These are phyloP conservation scores for Fusarium drepaniforme DNA, from an alignment of 2,329 filamentous ascomycete species.

Conservation along the genomic window DNA sequence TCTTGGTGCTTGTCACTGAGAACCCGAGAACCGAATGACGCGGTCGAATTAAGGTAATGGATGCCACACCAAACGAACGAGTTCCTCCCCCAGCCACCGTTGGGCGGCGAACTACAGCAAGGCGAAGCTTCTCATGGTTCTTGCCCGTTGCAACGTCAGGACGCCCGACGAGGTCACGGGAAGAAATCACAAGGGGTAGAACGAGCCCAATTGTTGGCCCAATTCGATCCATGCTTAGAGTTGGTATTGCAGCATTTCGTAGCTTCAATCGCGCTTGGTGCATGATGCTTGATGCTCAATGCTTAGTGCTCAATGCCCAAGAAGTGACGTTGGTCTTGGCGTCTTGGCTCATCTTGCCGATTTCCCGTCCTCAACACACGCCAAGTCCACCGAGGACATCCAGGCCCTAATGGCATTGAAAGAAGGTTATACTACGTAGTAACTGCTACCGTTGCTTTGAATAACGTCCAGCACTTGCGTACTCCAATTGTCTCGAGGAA, in stretches of 20 bases:
- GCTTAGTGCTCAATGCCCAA: conserved; percentile 14
- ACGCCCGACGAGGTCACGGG: conserved; percentile 27
- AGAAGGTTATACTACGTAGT: not conserved
- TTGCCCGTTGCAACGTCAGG: conserved; percentile 20
- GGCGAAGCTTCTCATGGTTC: conserved; percentile 11
- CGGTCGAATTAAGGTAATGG: conserved; percentile 32
- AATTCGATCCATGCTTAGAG: conserved; percentile 12
- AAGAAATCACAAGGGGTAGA: conserved; percentile 20
- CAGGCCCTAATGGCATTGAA: not conserved
- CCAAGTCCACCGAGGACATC: not conserved
- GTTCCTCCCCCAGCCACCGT: conserved; percentile 29
- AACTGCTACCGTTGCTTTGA: not conserved
- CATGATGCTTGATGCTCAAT: conserved; percentile 5
- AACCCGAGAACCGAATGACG: not conserved
- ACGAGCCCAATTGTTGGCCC: conserved; percentile 16
- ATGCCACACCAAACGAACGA: conserved; percentile 22
- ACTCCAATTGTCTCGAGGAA: not conserved
- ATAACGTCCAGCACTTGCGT: not conserved
- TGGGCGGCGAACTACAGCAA: conserved; percentile 6
- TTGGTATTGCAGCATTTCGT: conserved; percentile 1
- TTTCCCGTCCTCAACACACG: not conserved
- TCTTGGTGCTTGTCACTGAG: not conserved
- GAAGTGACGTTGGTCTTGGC: not conserved
- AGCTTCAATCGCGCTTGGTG: conserved; percentile 1
- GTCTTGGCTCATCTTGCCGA: not conserved